Evolutionary conservation across 495 filamentous ascomycete genomes (phyloP).

Genomic region (Daldinia caldariorum): DNA sequence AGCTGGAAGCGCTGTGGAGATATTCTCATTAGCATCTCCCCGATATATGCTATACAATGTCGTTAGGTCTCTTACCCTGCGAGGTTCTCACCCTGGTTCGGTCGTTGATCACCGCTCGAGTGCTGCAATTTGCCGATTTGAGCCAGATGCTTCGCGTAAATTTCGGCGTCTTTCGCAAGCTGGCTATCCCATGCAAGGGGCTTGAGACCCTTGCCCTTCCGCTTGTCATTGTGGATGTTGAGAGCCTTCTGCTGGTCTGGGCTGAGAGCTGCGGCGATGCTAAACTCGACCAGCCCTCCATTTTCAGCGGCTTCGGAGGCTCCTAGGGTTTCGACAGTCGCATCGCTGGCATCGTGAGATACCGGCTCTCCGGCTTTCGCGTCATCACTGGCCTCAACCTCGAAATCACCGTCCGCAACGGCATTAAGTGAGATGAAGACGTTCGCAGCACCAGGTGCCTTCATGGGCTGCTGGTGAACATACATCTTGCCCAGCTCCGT

Average conservation of each 20-base stretch:
- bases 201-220: slow-evolving; percentile 41
- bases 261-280: slow-evolving; percentile 25
- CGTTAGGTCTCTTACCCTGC: slow-evolving; percentile 44
- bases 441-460: slow-evolving; percentile 27
- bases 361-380: slow-evolving; percentile 13
- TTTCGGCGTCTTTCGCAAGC: slow-evolving; percentile 48
- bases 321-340: not conserved
- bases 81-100: slow-evolving; percentile 55
- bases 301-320: slow-evolving; percentile 4
- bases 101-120: slow-evolving; percentile 44
- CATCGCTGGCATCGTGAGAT: slow-evolving; percentile 18
- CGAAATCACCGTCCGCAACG: not conserved
- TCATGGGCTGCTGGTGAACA: slow-evolving; percentile 45
- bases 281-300: slow-evolving; percentile 12
- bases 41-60: not conserved
- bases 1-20: slow-evolving; percentile 27
- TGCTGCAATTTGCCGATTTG: slow-evolving; percentile 47
- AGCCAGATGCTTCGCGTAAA: slow-evolving; percentile 49
- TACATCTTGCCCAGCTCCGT: slow-evolving; percentile 55
- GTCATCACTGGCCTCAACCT: not conserved
- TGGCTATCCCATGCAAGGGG: slow-evolving; percentile 49
- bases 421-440: slow-evolving; percentile 5
- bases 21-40: slow-evolving; percentile 1
- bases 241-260: slow-evolving; percentile 44
- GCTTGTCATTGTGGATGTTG: slow-evolving; percentile 47